Evolutionary conservation across 768 basidiomycete species (phyloP), one percentile per base, ranked within the genome.

Genomic region (Pleurotus tuber-regium): DNA sequence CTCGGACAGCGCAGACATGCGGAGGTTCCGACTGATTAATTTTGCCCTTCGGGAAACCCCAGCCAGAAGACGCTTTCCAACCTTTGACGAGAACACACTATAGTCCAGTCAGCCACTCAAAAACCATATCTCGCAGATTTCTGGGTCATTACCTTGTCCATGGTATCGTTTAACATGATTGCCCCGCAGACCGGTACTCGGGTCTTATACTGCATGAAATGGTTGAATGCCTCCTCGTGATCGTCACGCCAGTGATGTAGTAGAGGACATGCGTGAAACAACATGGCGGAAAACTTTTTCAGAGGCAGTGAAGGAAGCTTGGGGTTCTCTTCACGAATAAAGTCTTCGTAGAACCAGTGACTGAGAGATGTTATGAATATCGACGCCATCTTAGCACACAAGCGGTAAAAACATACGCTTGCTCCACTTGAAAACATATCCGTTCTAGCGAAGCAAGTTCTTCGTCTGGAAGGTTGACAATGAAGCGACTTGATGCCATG

Each of bases 271-370:
- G 83, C 83, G 56, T 82, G 81, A 70, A 98, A 94, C 61, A 98
- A 73, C 75, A 90, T 87, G 44, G 88, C 87, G 25, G 93, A 96
- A 70, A 99, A 99, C 61, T 84, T 87, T 74, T 95, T 93, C 60
- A 98, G 83, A 14, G 87, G 83, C 54, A 93, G 75, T 1, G 93
- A 89, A 1, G 93, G 96, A 36, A 98, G 84, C 53, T 83, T 82
- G 7, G 87, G 85, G 52, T 93, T 89, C 68, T 89, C 82, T 65
- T 95, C 93, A 36, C 97, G 89, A 57, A 98, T 85, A 61, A 97
- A 98, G 67, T 99, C 97, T 75, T 98, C 97, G 62, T 99, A 99
- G 68, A 92, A 99, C 96, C 96, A 99, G 66, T 98, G 96, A n/a
- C 95, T 19, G 30, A 28, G 35, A 28, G 35, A 16, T 43, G 43